These are phyloP conservation scores for Acacia pycnantha DNA, from an alignment of 331 rosid genomes.

Conservation along the genomic window DNA sequence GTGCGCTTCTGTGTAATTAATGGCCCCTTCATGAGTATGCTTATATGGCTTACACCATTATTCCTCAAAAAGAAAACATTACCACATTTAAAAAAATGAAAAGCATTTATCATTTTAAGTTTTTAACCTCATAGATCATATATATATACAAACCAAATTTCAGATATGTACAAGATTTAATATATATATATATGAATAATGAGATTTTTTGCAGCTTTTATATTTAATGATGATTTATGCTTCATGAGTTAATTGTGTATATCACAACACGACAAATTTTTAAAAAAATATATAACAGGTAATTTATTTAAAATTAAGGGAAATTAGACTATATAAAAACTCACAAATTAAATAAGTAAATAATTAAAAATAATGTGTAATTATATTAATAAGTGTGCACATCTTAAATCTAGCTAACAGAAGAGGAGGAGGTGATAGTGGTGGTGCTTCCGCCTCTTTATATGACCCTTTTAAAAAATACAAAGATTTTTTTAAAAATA, in stretches of 20 bases:
- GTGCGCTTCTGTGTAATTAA: neutral
- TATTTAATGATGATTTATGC: neutral
- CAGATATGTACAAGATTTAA: neutral
- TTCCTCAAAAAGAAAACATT: neutral
- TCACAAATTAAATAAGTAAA: too few relatives aligned
- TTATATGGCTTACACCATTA: slow-evolving; percentile 10
- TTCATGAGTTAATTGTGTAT: neutral
- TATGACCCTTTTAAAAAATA: neutral
- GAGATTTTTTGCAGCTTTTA: neutral
- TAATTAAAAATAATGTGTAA: neutral
- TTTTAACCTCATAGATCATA: neutral
- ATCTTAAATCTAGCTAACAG: neutral
- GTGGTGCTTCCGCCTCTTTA: too few relatives aligned
- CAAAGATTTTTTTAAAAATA: neutral
- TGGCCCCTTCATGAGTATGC: neutral
- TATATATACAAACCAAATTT: too few relatives aligned
- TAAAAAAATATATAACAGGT: neutral
- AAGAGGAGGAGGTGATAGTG: too few relatives aligned
- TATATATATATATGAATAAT: too few relatives aligned
- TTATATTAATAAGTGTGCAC: neutral
- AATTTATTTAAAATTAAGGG: too few relatives aligned
- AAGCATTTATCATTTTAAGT: neutral
- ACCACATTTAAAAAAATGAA: neutral
- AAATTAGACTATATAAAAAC: too few relatives aligned
- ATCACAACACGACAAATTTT: neutral